Conservation (phyloP, 352 stramenopile species). For the Plasmopara muralis region DNA sequence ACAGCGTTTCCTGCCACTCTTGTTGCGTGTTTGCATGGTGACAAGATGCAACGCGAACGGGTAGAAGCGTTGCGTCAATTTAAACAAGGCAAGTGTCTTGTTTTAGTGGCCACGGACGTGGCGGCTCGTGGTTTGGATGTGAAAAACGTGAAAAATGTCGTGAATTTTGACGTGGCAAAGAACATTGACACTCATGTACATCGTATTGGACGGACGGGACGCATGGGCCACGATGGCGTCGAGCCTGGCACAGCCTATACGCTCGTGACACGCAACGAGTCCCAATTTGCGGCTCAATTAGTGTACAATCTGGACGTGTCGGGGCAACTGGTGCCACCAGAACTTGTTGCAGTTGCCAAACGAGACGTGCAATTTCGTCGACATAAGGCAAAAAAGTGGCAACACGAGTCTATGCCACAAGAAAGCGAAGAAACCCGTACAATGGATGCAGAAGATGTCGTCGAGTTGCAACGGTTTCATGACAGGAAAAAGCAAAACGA, state of each 20-base stretch:
- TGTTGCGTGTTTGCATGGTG: constrained; percentile 60
- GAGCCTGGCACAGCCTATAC: constrained; percentile 79
- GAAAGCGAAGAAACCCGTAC: constrained; percentile 1
- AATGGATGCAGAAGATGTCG: constrained; percentile 38
- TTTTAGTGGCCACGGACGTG: constrained; percentile 86
- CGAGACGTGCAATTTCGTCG: constrained; percentile 44
- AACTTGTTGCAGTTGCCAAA: constrained; percentile 55
- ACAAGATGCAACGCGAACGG: constrained; percentile 77
- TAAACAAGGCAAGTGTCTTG: constrained; percentile 43
- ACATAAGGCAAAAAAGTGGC: neutral
- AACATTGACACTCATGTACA: constrained; percentile 90
- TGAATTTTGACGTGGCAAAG: constrained; percentile 90
- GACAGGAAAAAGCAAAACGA: constrained; percentile 54
- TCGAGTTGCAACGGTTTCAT: constrained; percentile 55
- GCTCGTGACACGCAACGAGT: constrained; percentile 64
- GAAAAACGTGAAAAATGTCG: constrained; percentile 86
- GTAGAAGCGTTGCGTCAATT: constrained; percentile 61
- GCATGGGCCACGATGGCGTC: constrained; percentile 78
- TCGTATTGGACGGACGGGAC: constrained; percentile 82
- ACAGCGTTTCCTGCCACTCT: constrained; percentile 20
- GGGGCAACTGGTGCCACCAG: constrained; percentile 40
- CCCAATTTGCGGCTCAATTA: constrained; percentile 65
- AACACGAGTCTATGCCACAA: neutral
- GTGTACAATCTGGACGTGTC: constrained; percentile 84
- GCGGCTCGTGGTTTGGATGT: constrained; percentile 83